Conservation (phyloP, 805 yeast species). For the Cyberlindnera xishuangbannaensis region DNA sequence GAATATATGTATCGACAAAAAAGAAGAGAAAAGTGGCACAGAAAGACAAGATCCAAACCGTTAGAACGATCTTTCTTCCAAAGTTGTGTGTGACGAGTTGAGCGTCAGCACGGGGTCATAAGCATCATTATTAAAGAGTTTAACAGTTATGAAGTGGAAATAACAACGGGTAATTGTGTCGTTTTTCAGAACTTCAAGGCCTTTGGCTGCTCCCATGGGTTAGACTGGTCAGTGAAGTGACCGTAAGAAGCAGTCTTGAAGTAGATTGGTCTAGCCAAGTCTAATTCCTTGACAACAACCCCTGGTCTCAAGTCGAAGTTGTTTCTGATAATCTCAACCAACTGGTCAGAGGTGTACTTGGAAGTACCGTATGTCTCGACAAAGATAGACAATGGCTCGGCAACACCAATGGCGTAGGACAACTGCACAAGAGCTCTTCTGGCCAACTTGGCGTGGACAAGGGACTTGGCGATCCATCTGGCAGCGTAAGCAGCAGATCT, state of each 20-base stretch:
- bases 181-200: slow-evolving; percentile 47
- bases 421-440: slow-evolving; percentile 97
- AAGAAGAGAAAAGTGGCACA: no score
- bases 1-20: no score
- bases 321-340: slow-evolving; percentile 84
- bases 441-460: slow-evolving; percentile 90
- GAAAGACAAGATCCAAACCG: no score
- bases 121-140: slow-evolving; percentile 10
- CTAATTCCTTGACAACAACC: slow-evolving; percentile 93
- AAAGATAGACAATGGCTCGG: slow-evolving; percentile 96
- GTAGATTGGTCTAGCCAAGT: slow-evolving; percentile 98
- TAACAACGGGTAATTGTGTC: not conserved
- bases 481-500: slow-evolving; percentile 99
- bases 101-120: slow-evolving; percentile 14
- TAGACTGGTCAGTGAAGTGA: slow-evolving; percentile 98
- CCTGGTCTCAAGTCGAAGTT: slow-evolving; percentile 99
- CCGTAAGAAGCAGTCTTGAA: slow-evolving; percentile 99
- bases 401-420: slow-evolving; percentile 99
- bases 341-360: slow-evolving; percentile 78
- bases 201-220: slow-evolving; percentile 98
- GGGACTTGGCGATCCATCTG: slow-evolving; percentile 99
- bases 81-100: slow-evolving; percentile 18
- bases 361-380: slow-evolving; percentile 99
- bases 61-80: no score
- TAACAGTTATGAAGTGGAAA: not conserved